These are phyloP conservation scores for Spiraea crenata DNA, from an alignment of 331 rosid species.

Conservation along the genomic window DNA sequence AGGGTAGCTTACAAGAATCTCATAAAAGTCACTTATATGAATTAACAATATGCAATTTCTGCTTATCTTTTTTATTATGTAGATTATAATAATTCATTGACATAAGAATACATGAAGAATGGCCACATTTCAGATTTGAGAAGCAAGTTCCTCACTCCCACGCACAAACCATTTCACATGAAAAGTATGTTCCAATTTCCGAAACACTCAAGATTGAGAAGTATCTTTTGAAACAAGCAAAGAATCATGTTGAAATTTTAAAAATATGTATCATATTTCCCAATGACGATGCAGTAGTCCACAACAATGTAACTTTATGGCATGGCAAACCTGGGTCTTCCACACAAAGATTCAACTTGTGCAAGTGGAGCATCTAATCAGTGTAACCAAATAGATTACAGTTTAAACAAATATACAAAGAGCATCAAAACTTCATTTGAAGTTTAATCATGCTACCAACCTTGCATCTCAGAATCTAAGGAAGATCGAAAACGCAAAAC, in stretches of 20 bases:
- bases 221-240: neutral
- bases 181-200: neutral
- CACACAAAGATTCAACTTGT: slow-evolving; percentile 17
- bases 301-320: slow-evolving; percentile 6
- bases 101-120: too few relatives aligned
- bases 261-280: neutral
- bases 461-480: slow-evolving; percentile 6
- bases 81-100: too few relatives aligned
- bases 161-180: too few relatives aligned
- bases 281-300: slow-evolving; percentile 11
- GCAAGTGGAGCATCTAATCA: slow-evolving; percentile 21
- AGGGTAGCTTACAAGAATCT: too few relatives aligned
- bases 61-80: too few relatives aligned
- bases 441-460: neutral
- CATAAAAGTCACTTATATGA: neutral
- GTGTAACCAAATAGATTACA: neutral
- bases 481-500: neutral
- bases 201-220: neutral
- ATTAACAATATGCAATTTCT: neutral
- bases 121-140: too few relatives aligned
- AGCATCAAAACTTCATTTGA: neutral
- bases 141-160: too few relatives aligned
- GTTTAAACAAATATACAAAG: neutral
- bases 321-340: slow-evolving; percentile 11
- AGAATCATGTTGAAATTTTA: neutral